Percentiles rank a stretch among this genome's conserved stretches.
These are phyloP conservation scores for Phytophthora fragariaefolia DNA, from an alignment of 352 stramenopile species.

Conservation along the genomic window DNA sequence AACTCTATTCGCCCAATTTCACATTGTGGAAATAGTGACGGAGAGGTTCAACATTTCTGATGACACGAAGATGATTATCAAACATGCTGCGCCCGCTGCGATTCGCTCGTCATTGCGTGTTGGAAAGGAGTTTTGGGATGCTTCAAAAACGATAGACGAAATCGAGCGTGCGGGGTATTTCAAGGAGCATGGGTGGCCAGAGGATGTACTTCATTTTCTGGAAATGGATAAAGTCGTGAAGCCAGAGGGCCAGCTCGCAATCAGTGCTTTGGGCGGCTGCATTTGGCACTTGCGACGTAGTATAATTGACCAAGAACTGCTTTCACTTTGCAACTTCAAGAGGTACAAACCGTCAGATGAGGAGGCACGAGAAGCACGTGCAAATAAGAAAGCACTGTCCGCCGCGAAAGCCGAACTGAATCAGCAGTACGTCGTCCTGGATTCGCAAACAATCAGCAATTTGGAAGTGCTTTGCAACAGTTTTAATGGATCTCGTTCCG, in stretches of 20 bases:
- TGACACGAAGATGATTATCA: slow-evolving; percentile 78
- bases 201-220: slow-evolving; percentile 60
- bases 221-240: slow-evolving; percentile 80
- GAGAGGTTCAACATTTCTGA: slow-evolving; percentile 71
- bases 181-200: slow-evolving; percentile 74
- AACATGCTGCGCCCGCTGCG: slow-evolving; percentile 64
- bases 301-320: slow-evolving; percentile 85
- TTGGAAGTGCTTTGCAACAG: slow-evolving; percentile 95
- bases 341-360: slow-evolving; percentile 85
- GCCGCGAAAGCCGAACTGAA: slow-evolving; percentile 60
- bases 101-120: slow-evolving; percentile 71
- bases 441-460: slow-evolving; percentile 97
- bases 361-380: slow-evolving; percentile 38
- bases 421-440: slow-evolving; percentile 93
- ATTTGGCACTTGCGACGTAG: slow-evolving; percentile 83
- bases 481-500: slow-evolving; percentile 89
- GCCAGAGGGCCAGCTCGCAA: slow-evolving; percentile 60
- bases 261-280: slow-evolving; percentile 76
- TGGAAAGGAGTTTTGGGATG: slow-evolving; percentile 91
- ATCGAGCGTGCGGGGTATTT: slow-evolving; percentile 92
- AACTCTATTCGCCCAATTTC: slow-evolving; percentile 94
- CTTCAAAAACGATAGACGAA: slow-evolving; percentile 89
- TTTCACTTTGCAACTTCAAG: slow-evolving; percentile 81
- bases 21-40: slow-evolving; percentile 86
- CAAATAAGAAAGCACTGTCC: slow-evolving; percentile 28